Evolutionary conservation across 163 green algal species (phyloP), one percentile per base, ranked within the genome.

Genomic region (Prototheca wickerhamii): DNA sequence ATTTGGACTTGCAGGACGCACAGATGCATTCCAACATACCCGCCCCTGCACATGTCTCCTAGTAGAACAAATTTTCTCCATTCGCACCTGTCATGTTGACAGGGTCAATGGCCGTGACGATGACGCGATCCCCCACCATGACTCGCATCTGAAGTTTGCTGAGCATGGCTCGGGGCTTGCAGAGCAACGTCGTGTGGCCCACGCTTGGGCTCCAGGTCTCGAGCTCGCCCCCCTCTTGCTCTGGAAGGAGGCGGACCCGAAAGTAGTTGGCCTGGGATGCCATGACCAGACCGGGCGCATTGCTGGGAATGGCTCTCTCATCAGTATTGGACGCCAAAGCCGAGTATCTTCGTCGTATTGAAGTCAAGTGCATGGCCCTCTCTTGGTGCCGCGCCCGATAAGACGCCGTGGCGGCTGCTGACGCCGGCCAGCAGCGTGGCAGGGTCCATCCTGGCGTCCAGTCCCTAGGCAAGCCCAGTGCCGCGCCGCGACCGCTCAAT

Each of bases 61-160:
- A 33, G 53, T 60, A 6, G 18, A 25, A n/a, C 20, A 5, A 17
- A 17, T 62, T 18, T 17, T 62, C 31, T 54, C 31, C 17, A 0
- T 15, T 23, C 63, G 1, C 42, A 80, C 76, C 88, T 58, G 71
- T 46, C 15, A 60, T 63, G 51, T 83, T 76, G 15, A 43, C 30
- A 79, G 79, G 86, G 53, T 88, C 82, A 15, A 88, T 81, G 52
- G 65, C 68, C 2, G 72, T 60, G 20, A 87, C 62, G 17, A 69
- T 21, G 40, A 89, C 82, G 5, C 64, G 33, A 70, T 96, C 90
- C 0, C 90, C 90, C 5, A 97, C 91, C 46, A 97, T 70, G 64
- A 97, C 91, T 0, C 68, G 71, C 58, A 85, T 75, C 60, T 86
- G 76, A 26, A 97, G 88, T 75, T 98, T 98, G 52, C 92, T 91